Conservation (phyloP, 1,284 basidiomycete species). For the Ceratobasidium sp. region DNA sequence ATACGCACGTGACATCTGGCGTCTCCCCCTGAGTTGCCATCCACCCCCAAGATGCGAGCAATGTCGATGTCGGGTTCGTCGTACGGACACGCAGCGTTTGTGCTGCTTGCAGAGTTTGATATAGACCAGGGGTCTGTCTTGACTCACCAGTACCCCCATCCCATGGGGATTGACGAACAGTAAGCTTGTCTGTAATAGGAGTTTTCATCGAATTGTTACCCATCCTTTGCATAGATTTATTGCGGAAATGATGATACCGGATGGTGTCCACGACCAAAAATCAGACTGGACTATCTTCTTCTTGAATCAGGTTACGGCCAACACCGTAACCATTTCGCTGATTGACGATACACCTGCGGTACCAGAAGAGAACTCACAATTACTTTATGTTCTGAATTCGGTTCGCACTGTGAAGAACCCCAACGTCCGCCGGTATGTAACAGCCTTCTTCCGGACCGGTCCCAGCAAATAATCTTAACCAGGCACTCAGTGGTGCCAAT, state of each 20-base stretch:
- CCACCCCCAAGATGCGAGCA: conserved; percentile 1
- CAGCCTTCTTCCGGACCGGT: background rate
- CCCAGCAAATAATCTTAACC: conserved; percentile 31
- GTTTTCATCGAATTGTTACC: background rate
- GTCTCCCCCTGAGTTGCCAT: background rate
- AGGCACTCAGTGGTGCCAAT: conserved; percentile 33
- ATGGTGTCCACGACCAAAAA: conserved; percentile 91
- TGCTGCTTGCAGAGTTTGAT: conserved; percentile 94
- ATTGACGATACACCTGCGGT: conserved; percentile 52
- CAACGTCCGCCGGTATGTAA: conserved; percentile 75
- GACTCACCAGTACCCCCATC: conserved; percentile 92
- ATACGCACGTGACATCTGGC: background rate
- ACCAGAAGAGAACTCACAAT: conserved; percentile 55
- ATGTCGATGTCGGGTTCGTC: conserved; percentile 23
- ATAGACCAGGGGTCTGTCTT: conserved; percentile 90
- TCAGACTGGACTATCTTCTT: conserved; percentile 99
- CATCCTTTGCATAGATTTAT: conserved; percentile 67
- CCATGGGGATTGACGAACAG: conserved; percentile 91
- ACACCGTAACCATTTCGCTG: conserved; percentile 68
- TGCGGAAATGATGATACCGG: conserved; percentile 97
- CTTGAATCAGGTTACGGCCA: conserved; percentile 89
- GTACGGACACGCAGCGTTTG: conserved; percentile 78
- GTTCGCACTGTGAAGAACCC: conserved; percentile 97
- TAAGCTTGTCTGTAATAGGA: conserved; percentile 52
- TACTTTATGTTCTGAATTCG: conserved; percentile 91